Evolutionary conservation across 495 filamentous ascomycete species (phyloP), one percentile per base, ranked within the genome.

Genomic region (Penicillium macrosclerotiorum): DNA sequence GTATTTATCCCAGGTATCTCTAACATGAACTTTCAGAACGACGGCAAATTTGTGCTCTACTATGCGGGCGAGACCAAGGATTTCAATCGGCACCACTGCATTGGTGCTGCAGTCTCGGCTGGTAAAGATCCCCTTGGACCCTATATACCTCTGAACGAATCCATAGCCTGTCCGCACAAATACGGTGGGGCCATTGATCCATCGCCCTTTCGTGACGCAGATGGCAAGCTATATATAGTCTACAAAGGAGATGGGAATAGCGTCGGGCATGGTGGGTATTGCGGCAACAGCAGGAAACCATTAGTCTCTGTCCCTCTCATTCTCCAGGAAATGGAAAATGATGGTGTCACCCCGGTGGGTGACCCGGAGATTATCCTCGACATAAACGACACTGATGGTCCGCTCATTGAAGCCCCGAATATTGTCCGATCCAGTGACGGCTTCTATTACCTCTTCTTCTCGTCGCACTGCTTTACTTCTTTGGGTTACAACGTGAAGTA

Each of bases 201-300:
- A 1, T 59, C 72, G 3, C 75, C 72, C 2, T 82, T 79, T 47
- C 36, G 57, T 17, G 77, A 82, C 48, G 47, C 19, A 0, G 74
- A 76, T 22, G 75, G 76, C 36, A 64, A 74, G 14, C 62, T 63
- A 8, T 83, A 79, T 34, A 63, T 83, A 9, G 54, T 76, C 11
- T 84, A 83, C 63, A 85, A 85, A 47, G 67, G 78, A 8, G 76
- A 85, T 49, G 80, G 78, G 23, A 82, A 82, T 52, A 71, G 69
- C 52, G 54, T 81, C 18, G 78, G 79, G 4, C 55, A 72, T 24
- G 79, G 79, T 13, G 80, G 79, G 6, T 54, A 60, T 32, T 84
- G 81, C 53, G 63, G 67, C 26, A 83, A 82, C 47, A 65, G 62
- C 30, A 70, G 71, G 7, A 50, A 49, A 5, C 74, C 77, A 1